Base-by-base conservation (phyloP, 192 early-diverging fungal genomes). In the Coemansia biformis region DNA sequence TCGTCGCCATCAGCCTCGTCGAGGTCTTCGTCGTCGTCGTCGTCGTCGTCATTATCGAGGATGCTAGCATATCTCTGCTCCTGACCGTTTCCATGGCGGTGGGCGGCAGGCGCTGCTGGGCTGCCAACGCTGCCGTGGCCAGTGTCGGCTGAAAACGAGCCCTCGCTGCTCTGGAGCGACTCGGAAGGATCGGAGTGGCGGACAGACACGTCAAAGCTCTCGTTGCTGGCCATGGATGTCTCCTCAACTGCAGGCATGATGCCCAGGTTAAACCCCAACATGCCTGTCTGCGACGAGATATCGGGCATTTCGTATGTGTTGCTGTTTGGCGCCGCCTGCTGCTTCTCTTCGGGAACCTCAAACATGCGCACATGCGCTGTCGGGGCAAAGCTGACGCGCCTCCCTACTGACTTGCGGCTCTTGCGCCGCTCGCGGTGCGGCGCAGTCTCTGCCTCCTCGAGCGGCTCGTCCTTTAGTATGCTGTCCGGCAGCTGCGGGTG, bases 311-410 rank as follows among this genome's bases (percentile, higher is more conserved):
- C 52, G 47, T 59, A 75, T 5, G 45, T 63, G 42, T 63, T 59
- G 35, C 35, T 55, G 18, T 37, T 44, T 23, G 34, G 48, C 9
- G 56, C 17, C 6, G 29, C 19, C 10, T 32, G 39, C 40, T 52
- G 55, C 55, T 63, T 63, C 31, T 75, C 71, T 22, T 66, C 71
- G 28, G 59, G 55, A 0, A 63, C 57, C 22, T 75, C 71, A 59
- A 75, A 75, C 71, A 75, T 67, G 23, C 71, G 54, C 36, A 75
- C 65, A 46, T 67, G 71, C 0, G 71, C 71, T 5, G 71, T 75
- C 4, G 59, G 71, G 0, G 71, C 71, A 63, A 75, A 75, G 51
- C 71, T 75, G 13, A 75, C 71, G 12, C 71, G 59, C 23, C 71
- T 44, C 7, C 65, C 65, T 19, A 75, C 16, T 2, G 71, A 75